phyloP scores from a whole-genome alignment of 2,329 filamentous ascomycete species.

The Claviceps africana region DNA sequence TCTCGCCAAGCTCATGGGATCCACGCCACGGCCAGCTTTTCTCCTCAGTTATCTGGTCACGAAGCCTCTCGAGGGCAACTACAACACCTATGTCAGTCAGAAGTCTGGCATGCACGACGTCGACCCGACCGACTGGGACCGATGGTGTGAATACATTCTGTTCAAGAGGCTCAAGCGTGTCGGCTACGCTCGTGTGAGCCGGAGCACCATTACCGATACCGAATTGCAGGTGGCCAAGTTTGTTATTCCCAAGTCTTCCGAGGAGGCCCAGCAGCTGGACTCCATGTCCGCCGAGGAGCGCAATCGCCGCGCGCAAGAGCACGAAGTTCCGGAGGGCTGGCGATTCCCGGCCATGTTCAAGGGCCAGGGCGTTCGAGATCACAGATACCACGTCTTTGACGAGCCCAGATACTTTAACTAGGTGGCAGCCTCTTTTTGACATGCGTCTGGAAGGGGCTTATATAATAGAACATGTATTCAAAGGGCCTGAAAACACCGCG shows the following conservation, averaged over 20 bases:
- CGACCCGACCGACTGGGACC: conserved; percentile 82
- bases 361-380: conserved; percentile 74
- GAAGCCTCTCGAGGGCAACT: conserved; percentile 81
- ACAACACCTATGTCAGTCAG: conserved; percentile 86
- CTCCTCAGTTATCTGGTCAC: conserved; percentile 87
- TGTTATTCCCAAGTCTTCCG: conserved; percentile 54
- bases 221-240: conserved; percentile 97
- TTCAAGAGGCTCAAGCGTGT: conserved; percentile 79
- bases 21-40: conserved; percentile 64
- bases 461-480: neutral
- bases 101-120: conserved; percentile 89
- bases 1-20: conserved; percentile 75
- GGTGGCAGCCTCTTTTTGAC: neutral
- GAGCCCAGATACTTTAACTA: conserved; percentile 62
- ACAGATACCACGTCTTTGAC: conserved; percentile 89
- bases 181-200: conserved; percentile 79
- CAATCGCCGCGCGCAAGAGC: conserved; percentile 47
- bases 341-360: conserved; percentile 76
- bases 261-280: conserved; percentile 34
- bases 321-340: conserved; percentile 60
- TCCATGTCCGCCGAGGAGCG: conserved; percentile 37
- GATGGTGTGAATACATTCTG: conserved; percentile 98
- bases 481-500: too few relatives aligned
- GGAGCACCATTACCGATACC: conserved; percentile 89
- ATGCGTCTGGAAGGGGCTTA: neutral